Evolutionary conservation across 1,284 basidiomycete species (phyloP).

Genomic region (Moesziomyces sp.): DNA sequence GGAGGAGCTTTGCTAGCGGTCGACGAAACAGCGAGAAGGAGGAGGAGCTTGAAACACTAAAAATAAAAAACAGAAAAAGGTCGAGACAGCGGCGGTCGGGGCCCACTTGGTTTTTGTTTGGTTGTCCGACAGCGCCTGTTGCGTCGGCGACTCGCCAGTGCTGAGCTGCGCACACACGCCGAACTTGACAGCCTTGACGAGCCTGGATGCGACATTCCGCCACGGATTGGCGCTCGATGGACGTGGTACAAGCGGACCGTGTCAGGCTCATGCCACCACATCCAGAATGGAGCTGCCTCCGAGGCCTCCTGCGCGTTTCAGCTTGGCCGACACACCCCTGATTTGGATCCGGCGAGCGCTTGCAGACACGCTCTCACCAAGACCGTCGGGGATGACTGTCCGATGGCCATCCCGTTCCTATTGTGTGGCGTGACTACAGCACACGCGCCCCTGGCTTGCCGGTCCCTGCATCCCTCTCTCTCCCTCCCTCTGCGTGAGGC

Average conservation of each 20-base stretch:
- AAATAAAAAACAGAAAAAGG: background rate
- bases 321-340: constrained; percentile 15
- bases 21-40: too few relatives aligned
- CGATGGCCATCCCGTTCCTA: too few relatives aligned
- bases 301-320: background rate
- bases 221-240: background rate
- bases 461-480: too few relatives aligned
- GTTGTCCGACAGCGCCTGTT: constrained; percentile 9
- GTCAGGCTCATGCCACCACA: background rate
- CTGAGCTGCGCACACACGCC: background rate
- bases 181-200: background rate
- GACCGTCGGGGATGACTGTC: too few relatives aligned
- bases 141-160: constrained; percentile 13
- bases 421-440: too few relatives aligned
- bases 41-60: too few relatives aligned
- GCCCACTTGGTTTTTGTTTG: background rate
- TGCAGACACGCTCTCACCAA: background rate
- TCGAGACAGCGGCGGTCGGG: background rate
- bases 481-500: too few relatives aligned
- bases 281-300: constrained; percentile 3
- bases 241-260: background rate
- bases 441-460: too few relatives aligned
- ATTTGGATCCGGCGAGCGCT: background rate
- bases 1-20: too few relatives aligned
- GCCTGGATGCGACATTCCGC: too few relatives aligned